These are phyloP conservation scores for Rhizoctonia solani DNA, from an alignment of 1,284 basidiomycete genomes.

Conservation along the genomic window DNA sequence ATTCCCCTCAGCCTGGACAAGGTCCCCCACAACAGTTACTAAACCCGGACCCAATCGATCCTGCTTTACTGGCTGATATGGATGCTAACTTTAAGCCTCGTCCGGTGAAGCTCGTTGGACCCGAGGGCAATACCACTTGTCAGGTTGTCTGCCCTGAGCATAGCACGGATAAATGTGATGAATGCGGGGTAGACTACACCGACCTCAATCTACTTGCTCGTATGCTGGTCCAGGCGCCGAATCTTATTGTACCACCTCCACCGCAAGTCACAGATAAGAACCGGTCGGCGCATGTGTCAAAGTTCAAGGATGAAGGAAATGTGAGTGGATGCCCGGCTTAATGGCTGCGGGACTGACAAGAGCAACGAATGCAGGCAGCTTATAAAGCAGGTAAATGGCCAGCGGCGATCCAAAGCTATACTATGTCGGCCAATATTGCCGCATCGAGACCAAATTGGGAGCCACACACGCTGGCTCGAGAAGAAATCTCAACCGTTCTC, in stretches of 20 bases:
- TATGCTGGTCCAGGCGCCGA: constrained; percentile 68
- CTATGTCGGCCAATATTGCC: constrained; percentile 80
- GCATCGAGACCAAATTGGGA: constrained; percentile 91
- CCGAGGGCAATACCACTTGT: constrained; percentile 48
- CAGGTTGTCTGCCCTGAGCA: constrained; percentile 64
- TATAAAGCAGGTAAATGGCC: constrained; percentile 77
- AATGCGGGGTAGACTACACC: constrained; percentile 71
- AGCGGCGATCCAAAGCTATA: constrained; percentile 84
- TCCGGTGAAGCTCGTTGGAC: constrained; percentile 55
- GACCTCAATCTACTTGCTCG: constrained; percentile 70
- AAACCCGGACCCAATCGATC: constrained; percentile 60
- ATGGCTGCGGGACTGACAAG: not conserved
- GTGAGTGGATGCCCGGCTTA: constrained; percentile 50
- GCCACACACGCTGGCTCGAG: constrained; percentile 75
- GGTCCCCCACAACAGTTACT: constrained; percentile 45
- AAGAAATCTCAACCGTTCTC: constrained; percentile 86
- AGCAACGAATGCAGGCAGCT: constrained; percentile 54
- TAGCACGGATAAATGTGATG: constrained; percentile 68
- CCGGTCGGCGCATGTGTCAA: constrained; percentile 70
- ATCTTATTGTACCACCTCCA: constrained; percentile 77
- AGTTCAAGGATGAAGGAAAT: constrained; percentile 89
- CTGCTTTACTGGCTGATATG: constrained; percentile 70
- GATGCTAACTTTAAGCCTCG: constrained; percentile 71
- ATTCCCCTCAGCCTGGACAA: constrained; percentile 38
- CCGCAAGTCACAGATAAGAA: constrained; percentile 75